Base-by-base conservation (phyloP, 1,284 basidiomycete genomes). In the Abortiporus biennis region DNA sequence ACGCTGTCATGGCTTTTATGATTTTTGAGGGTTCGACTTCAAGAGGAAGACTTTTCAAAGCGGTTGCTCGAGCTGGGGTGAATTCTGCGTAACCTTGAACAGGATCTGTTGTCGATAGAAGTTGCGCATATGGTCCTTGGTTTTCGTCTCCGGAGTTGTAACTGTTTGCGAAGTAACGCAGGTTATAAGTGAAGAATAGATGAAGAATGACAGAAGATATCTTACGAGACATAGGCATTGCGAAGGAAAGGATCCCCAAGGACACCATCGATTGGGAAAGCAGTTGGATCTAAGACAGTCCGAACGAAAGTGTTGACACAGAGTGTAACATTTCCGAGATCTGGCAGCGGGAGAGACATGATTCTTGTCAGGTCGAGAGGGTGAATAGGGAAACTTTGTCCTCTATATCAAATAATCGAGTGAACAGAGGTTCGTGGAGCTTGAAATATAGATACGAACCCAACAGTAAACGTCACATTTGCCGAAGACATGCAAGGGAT, bases 181-280 rank as follows among this genome's bases (percentile, higher is more conserved):
- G 5, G 11, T 6, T 19, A n/a, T n/a, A 2, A 13, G 12, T 6
- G 19, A 16, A 16, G 9, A 1, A 19, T 16, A 21, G 15, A 3
- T 3, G 20, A n/a, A 12, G 22, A 6, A 4, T 16, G 24, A 19
- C n/a, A 11, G 17, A n/a, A 13, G 16, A 30, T 12, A 16, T 50
- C 56, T 47, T 56, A 69, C 50, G 67, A 60, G 12, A 64, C 65
- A 55, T 68, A 69, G 42, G 56, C 57, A 47, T 67, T 70, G 42
- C 66, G 55, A n/a, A 64, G 54, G 55, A 65, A 64, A 5, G 58
- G 52, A 39, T 64, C 63, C 33, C 69, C 69, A 5, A 71, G 56
- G 37, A 70, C 45, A 24, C 55, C 46, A 42, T 63, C 61, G 33
- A 59, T 54, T 27, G 54, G 49, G 17, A 47, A 45, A 19, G 27